Conservation (phyloP, 2,329 filamentous ascomycete genomes). For the Sphaerulina vaccinii region DNA sequence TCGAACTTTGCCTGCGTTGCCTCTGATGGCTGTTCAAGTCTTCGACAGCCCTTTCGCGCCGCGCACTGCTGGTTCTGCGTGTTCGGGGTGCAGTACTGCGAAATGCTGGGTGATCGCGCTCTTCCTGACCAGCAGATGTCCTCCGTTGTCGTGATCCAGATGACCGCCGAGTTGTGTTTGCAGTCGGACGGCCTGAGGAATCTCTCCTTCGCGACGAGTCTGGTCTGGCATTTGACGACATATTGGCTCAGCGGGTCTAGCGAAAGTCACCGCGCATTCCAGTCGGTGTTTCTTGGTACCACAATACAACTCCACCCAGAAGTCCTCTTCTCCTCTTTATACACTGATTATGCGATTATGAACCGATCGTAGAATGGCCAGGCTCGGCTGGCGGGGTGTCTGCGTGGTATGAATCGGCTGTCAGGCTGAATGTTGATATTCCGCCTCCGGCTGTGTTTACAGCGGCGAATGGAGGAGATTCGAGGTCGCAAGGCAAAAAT, state of each 20-base stretch:
- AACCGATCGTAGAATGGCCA: background rate
- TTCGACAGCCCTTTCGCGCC: conserved; percentile 17
- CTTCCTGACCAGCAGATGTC: conserved; percentile 54
- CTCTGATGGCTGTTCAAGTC: conserved; percentile 23
- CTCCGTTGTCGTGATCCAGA: conserved; percentile 65
- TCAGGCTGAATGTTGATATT: no score
- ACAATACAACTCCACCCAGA: background rate
- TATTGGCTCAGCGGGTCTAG: conserved; percentile 6
- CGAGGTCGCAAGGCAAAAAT: no score
- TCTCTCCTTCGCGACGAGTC: conserved; percentile 18
- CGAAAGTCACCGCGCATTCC: conserved; percentile 9
- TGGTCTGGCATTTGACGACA: conserved; percentile 25
- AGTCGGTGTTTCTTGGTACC: conserved; percentile 8
- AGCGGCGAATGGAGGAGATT: background rate
- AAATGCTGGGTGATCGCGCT: conserved; percentile 57
- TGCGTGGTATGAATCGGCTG: no score
- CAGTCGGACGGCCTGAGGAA: conserved; percentile 10
- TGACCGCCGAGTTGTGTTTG: conserved; percentile 17
- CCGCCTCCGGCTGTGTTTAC: background rate
- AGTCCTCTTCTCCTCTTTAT: background rate
- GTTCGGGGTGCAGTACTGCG: conserved; percentile 24
- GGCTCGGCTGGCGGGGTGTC: background rate
- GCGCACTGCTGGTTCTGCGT: conserved; percentile 26
- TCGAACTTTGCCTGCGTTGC: conserved; percentile 29
- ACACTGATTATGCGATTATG: background rate